A percentile compares a stretch with the other conserved stretches of the same genome.
Conservation (phyloP, 108 stramenopile genomes). For the Skeletonema menzelii region DNA sequence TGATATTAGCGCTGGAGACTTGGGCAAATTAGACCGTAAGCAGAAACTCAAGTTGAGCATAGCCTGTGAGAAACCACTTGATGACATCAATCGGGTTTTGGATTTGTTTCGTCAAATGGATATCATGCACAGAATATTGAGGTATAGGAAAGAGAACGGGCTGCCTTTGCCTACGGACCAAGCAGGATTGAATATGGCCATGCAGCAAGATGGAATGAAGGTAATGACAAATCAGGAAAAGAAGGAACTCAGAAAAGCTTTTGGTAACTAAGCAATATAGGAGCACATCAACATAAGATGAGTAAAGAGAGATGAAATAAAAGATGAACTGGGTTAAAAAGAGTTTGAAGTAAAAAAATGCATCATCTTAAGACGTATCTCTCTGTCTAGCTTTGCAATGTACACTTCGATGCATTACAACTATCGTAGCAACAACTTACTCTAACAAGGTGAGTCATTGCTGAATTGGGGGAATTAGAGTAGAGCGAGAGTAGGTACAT, state of each 20-base stretch:
- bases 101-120: slow-evolving; percentile 75
- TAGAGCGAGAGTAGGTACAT: too few relatives aligned
- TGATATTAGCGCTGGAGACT: slow-evolving; percentile 53
- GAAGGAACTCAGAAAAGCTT: slow-evolving; percentile 47
- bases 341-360: too few relatives aligned
- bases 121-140: slow-evolving; percentile 78
- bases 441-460: too few relatives aligned
- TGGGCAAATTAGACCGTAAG: slow-evolving; percentile 54
- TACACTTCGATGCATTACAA: too few relatives aligned
- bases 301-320: too few relatives aligned
- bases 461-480: too few relatives aligned
- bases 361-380: too few relatives aligned
- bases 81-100: slow-evolving; percentile 66
- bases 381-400: too few relatives aligned
- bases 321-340: too few relatives aligned
- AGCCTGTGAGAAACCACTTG: slow-evolving; percentile 53
- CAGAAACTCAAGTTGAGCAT: slow-evolving; percentile 48
- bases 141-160: slow-evolving; percentile 62
- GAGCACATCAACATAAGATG: too few relatives aligned
- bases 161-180: slow-evolving; percentile 66
- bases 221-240: slow-evolving; percentile 65
- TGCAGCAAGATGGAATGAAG: slow-evolving; percentile 65
- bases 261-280: not conserved
- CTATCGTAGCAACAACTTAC: too few relatives aligned
- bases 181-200: slow-evolving; percentile 56